Base-by-base conservation (phyloP, 2,329 filamentous ascomycete genomes). In the Aureobasidium melanogenum region DNA sequence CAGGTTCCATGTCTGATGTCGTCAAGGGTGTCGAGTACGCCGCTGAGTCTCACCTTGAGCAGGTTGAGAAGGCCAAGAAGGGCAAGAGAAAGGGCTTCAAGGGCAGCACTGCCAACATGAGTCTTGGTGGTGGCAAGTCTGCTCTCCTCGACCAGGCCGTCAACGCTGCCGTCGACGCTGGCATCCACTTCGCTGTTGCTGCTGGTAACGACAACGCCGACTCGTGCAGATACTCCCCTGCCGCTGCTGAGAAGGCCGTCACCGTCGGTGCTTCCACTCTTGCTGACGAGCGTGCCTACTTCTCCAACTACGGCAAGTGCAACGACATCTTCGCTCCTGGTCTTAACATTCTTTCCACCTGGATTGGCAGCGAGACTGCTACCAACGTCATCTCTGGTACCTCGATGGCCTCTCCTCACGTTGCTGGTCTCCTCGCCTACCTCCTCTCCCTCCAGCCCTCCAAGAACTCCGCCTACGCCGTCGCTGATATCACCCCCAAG, bases 221-320 rank as follows among this genome's bases (percentile, higher is more conserved):
- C 78, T 94, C 95, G 62, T 99, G 94, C 88, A 95, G 94, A 82
- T 99, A 97, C 85, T 99, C 94, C 43, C 94, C 94, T 63, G 95
- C 94, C 71, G 89, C 93, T 66, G 91, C 95, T 69, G 82, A 85
- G 70, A 91, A 95, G 72, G 92, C 94, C 68, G 85, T 99, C 75
- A 99, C 94, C 63, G 94, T 99, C 66, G 95, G 93, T 77, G 94
- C 94, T 68, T 96, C 91, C 48, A 94, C 90, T 69, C 85, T 99
- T 63, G 85, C 88, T 71, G 94, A 99, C 74, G 90, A 91, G 82
- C 93, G 94, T 79, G 94, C 94, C 67, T 99, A 97, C 85, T 99
- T 99, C 87, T 99, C 95, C 85, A 99, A 99, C 89, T 97, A 87
- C 77, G 94, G 94, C 77, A 94, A 93, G 84, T 99, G 94, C 85